These are phyloP conservation scores for Deuterostichococcus epilithicus DNA, from an alignment of 139 green algal genomes.

Conservation along the genomic window DNA sequence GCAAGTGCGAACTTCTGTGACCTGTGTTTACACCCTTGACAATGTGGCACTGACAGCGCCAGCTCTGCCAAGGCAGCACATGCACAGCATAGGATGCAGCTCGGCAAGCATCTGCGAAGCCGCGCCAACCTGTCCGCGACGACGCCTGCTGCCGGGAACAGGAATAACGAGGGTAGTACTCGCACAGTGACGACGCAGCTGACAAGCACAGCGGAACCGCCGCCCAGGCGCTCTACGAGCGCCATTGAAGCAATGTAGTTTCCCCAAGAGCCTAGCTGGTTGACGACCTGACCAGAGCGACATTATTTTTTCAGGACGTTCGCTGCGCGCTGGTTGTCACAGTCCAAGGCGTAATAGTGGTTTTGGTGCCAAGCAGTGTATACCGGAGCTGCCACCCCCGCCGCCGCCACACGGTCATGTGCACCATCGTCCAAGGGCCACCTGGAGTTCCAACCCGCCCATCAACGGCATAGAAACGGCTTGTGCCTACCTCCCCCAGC, in stretches of 20 bases:
- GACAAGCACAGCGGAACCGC: conserved; percentile 29
- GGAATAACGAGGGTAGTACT: conserved; percentile 38
- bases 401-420: too few species aligned
- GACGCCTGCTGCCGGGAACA: conserved; percentile 38
- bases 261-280: conserved; percentile 18
- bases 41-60: not conserved
- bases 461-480: too few species aligned
- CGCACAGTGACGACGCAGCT: conserved; percentile 29
- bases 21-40: not conserved
- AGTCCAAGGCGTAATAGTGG: too few species aligned
- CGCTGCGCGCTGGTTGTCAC: too few species aligned
- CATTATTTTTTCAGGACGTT: not conserved
- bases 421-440: too few species aligned
- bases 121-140: conserved; percentile 36
- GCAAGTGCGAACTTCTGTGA: too few species aligned
- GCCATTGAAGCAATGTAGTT: conserved; percentile 37
- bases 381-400: too few species aligned
- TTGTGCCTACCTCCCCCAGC: not conserved
- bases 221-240: conserved; percentile 24
- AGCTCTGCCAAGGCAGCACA: too few species aligned
- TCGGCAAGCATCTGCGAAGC: not conserved
- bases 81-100: not conserved
- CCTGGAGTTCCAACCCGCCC: too few species aligned
- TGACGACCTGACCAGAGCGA: not conserved
- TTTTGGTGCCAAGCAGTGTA: too few species aligned